These are phyloP conservation scores for Coprinopsis sp. DNA, from an alignment of 768 basidiomycete species.

Conservation along the genomic window DNA sequence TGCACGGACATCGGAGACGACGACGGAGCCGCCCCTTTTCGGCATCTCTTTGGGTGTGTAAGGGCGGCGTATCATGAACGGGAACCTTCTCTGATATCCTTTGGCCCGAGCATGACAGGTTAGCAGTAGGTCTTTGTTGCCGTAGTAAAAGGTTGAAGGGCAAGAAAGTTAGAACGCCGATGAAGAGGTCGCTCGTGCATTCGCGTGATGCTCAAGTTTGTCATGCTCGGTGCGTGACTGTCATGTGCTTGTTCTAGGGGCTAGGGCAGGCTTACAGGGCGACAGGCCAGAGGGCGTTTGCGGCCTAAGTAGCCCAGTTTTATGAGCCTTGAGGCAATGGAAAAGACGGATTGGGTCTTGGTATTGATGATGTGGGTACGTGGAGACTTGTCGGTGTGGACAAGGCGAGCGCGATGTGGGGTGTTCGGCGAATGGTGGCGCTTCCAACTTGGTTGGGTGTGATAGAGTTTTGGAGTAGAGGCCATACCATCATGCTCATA, in stretches of 20 bases:
- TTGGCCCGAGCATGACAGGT: too few species aligned
- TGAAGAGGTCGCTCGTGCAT: too few species aligned
- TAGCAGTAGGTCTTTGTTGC: too few species aligned
- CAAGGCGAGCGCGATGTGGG: conserved; percentile 74
- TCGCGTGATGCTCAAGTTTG: too few species aligned
- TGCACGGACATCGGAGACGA: conserved; percentile 78
- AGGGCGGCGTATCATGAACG: too few species aligned
- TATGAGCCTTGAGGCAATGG: too few species aligned
- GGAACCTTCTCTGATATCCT: too few species aligned
- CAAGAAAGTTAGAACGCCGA: too few species aligned
- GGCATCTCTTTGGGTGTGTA: conserved; percentile 67
- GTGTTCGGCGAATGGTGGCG: conserved; percentile 66
- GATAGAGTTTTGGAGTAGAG: conserved; percentile 74
- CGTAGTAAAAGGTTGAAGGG: too few species aligned
- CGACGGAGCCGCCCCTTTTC: conserved; percentile 70
- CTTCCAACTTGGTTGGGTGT: conserved; percentile 35
- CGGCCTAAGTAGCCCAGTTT: conserved; percentile 64
- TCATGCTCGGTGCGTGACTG: too few species aligned
- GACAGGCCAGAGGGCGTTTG: conserved; percentile 58
- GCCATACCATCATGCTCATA: conserved; percentile 79
- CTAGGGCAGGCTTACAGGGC: too few species aligned
- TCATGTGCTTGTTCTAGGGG: too few species aligned
- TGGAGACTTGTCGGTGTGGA: conserved; percentile 82
- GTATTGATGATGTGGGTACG: conserved; percentile 61
- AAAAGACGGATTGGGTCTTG: conserved; percentile 53